These are phyloP conservation scores for Conidiobolus incongruus DNA, from an alignment of 371 early-diverging fungal species.

Conservation along the genomic window DNA sequence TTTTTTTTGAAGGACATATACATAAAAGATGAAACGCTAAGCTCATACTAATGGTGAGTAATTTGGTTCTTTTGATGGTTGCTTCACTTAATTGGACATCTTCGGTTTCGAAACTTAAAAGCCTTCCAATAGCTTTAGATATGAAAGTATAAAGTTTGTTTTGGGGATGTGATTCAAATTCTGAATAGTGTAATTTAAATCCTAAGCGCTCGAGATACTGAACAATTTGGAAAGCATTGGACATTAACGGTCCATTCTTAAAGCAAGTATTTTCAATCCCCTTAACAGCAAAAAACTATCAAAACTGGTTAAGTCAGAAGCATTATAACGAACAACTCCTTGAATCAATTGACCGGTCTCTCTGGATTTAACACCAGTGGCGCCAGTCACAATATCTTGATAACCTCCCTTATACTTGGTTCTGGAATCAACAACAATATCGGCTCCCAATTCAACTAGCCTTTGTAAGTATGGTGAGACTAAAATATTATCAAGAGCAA, in stretches of 20 bases:
- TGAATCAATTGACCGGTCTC: slow-evolving; percentile 43
- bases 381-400: slow-evolving; percentile 94
- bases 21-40: slow-evolving; percentile 66
- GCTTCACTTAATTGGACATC: slow-evolving; percentile 37
- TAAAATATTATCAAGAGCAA: slow-evolving; percentile 98
- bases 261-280: slow-evolving; percentile 84
- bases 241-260: slow-evolving; percentile 74
- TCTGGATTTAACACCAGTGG: slow-evolving; percentile 58
- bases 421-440: slow-evolving; percentile 91
- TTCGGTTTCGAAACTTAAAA: slow-evolving; percentile 66
- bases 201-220: slow-evolving; percentile 37
- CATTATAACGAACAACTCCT: slow-evolving; percentile 87
- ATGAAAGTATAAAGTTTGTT: slow-evolving; percentile 60
- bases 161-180: slow-evolving; percentile 55
- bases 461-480: slow-evolving; percentile 91
- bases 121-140: slow-evolving; percentile 62
- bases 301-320: slow-evolving; percentile 90
- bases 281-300: slow-evolving; percentile 90
- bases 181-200: slow-evolving; percentile 64
- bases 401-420: slow-evolving; percentile 97
- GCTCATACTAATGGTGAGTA: slow-evolving; percentile 65
- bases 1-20: slow-evolving; percentile 76
- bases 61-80: slow-evolving; percentile 33
- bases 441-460: slow-evolving; percentile 80
- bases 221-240: slow-evolving; percentile 64